Evolutionary conservation across 441 rosid species (phyloP), one percentile per base, ranked within the genome.

Genomic region (Corymbia citriodora): DNA sequence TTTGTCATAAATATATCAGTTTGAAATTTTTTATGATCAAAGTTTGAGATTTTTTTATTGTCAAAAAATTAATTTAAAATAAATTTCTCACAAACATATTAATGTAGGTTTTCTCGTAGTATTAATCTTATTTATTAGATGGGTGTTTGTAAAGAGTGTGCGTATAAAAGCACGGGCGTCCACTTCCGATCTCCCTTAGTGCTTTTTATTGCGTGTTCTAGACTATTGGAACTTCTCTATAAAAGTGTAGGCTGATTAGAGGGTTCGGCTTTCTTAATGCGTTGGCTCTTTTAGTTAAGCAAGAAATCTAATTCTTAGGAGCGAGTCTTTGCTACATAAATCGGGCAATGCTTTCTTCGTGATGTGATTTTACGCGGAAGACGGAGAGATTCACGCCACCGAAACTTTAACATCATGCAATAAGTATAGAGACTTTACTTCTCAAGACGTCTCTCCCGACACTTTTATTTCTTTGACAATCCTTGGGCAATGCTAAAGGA

Each of bases 21-120:
- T 25, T 59, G 7, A 10, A 3, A 0, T 23, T 57, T 57, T 57
- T 57, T 0, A 9, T 57, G 2, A 0, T 57, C 0, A 4, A 0
- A 23, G 4, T 23, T 23, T 57, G 13, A 9, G 10, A 3, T 2
- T 23, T 57, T 33, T 57, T 59, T 0, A 0, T 59, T 2, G 25
- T 5, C 3, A 59, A 59, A 57, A 59, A 25, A 10, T 59, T 25
- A 59, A 59, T 59, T 59, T 59, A 17, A 25, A 0, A 0, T 25
- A 2, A 59, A 23, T 57, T 57, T 9, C 23, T 57, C 3, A 9
- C 13, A 57, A 57, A 21, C 10, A 0, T 25, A 25, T 5, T 3
- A 3, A 1, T 59, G 10, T 57, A 23, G 3, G 7, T 1, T 57
- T 59, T 55, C 25, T 2, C n/a, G 13, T 59, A 13, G 25, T 5